A percentile compares a stretch with the other conserved stretches of the same genome.
phyloP scores from a whole-genome alignment of 179 eudicot species.

The Camellia oleifera region DNA sequence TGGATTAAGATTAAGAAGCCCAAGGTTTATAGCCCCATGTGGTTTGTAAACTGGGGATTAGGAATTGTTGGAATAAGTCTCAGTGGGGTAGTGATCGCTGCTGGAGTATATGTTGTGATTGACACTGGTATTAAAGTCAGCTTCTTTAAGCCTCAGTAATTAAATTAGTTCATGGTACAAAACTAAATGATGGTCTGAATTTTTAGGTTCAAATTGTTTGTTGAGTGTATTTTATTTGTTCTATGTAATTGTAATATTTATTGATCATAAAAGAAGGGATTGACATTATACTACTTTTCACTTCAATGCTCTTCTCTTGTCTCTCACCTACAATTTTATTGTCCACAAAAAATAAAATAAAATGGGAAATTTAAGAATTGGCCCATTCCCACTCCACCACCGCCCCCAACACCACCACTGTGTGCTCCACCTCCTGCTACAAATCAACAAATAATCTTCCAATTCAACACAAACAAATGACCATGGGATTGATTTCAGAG shows the following conservation, averaged over 20 bases:
- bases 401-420: too few species aligned
- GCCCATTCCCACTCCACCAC: too few species aligned
- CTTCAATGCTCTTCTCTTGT: too few species aligned
- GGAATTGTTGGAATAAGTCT: constrained; percentile 64
- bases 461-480: too few species aligned
- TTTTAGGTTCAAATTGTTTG: background rate
- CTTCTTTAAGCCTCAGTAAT: constrained; percentile 73
- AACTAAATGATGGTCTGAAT: background rate
- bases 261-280: background rate
- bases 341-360: too few species aligned
- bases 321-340: too few species aligned
- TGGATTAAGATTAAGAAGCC: constrained; percentile 79
- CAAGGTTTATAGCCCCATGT: constrained; percentile 41
- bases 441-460: too few species aligned
- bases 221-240: background rate
- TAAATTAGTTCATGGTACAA: background rate
- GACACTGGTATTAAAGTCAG: constrained; percentile 66
- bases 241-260: background rate
- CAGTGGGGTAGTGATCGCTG: constrained; percentile 61
- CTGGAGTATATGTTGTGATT: constrained; percentile 67
- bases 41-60: constrained; percentile 80
- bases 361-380: too few species aligned
- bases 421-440: too few species aligned
- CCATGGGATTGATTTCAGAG: too few species aligned
- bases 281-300: background rate